Evolutionary conservation across 257 asterid genomes (phyloP).

Genomic region (Solanum neorickii): DNA sequence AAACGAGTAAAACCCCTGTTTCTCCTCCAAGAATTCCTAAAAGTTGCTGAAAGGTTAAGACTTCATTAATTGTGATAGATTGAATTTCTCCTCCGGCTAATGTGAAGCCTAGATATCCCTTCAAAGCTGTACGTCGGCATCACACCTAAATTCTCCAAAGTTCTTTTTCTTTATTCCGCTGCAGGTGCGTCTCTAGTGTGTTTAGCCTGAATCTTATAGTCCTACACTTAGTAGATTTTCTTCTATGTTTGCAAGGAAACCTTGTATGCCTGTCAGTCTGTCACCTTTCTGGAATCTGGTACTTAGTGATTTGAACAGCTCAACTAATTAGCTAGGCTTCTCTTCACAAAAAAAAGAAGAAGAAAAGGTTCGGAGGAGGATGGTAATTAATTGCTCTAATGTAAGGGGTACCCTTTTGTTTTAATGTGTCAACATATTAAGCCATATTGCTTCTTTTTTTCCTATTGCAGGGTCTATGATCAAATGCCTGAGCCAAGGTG

Average conservation of each 20-base stretch:
- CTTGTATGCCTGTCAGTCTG: background rate
- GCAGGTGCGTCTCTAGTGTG: background rate
- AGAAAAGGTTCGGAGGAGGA: background rate
- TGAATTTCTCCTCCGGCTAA: background rate
- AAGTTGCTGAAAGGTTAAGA: background rate
- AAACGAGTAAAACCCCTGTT: background rate
- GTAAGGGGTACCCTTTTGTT: background rate
- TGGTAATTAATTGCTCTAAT: background rate
- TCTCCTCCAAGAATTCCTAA: background rate
- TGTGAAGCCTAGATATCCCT: background rate
- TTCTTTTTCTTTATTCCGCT: background rate
- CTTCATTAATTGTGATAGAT: background rate
- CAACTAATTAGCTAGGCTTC: background rate
- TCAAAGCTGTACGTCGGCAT: background rate
- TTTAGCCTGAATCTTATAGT: background rate
- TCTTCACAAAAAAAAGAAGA: background rate
- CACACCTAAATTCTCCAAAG: background rate
- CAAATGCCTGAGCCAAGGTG: conserved; percentile 99
- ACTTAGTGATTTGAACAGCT: background rate
- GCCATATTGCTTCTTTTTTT: background rate
- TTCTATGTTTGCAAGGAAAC: background rate
- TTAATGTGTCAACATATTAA: background rate
- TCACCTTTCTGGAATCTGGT: background rate
- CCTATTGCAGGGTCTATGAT: conserved; percentile 65
- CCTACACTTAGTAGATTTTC: background rate